Evolutionary conservation across 2,329 filamentous ascomycete genomes (phyloP).

Genomic region (Aspergillus quadricinctus): DNA sequence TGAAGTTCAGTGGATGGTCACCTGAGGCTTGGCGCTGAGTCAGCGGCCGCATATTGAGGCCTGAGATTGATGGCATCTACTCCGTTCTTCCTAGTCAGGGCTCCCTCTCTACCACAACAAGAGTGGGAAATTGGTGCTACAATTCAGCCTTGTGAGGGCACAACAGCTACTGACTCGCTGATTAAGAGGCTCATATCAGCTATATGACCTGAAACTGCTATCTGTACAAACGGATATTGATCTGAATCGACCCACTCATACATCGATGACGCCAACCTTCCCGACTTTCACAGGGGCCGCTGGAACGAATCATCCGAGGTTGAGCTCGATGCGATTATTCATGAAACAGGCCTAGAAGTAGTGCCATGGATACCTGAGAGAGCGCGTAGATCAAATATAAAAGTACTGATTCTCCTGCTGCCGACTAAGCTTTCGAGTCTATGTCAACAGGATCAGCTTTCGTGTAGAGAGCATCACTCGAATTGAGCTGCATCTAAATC

Average conservation of each 20-base stretch:
- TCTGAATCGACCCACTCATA: background rate
- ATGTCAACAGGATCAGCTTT: background rate
- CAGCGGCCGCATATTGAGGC: background rate
- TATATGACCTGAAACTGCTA: background rate
- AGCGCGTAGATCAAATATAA: background rate
- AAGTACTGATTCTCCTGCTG: background rate
- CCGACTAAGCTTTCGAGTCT: background rate
- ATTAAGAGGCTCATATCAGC: background rate
- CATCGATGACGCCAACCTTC: background rate
- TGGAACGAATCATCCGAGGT: background rate
- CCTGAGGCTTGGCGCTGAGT: background rate
- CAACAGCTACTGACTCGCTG: background rate
- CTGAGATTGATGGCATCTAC: background rate
- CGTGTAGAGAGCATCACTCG: background rate
- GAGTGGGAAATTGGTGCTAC: background rate
- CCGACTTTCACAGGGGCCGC: background rate
- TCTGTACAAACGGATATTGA: background rate
- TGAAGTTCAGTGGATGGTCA: conserved; percentile 7
- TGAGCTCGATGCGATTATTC: background rate
- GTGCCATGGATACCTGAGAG: background rate
- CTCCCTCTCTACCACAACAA: too few relatives aligned
- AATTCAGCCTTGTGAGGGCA: background rate
- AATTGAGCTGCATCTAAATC: background rate
- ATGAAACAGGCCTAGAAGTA: background rate
- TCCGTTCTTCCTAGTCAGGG: too few relatives aligned